A percentile compares a stretch with the other conserved stretches of the same genome.
phyloP scores from a whole-genome alignment of 2,329 filamentous ascomycete genomes.

The Colletotrichum abscissum region DNA sequence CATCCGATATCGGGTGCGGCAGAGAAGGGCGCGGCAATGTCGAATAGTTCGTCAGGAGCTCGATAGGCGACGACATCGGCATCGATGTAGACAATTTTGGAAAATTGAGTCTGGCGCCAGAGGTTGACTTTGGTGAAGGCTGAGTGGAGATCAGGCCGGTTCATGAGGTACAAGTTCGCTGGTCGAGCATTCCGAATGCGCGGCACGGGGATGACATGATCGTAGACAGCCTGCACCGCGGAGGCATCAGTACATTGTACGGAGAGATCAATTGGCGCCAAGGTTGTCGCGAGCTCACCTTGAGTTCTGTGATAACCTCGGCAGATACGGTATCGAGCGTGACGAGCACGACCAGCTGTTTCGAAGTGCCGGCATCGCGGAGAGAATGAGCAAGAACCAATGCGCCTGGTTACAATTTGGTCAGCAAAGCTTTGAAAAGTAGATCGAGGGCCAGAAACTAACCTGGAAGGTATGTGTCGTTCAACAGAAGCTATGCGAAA shows the following conservation, averaged over 20 bases:
- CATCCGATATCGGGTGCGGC: slow-evolving; percentile 95
- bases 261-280: not conserved
- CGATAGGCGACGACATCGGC: slow-evolving; percentile 92
- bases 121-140: slow-evolving; percentile 97
- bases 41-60: slow-evolving; percentile 93
- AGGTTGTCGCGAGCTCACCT: slow-evolving; percentile 59
- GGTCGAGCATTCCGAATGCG: slow-evolving; percentile 81
- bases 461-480: slow-evolving; percentile 94
- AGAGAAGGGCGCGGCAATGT: slow-evolving; percentile 67
- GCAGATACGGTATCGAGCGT: slow-evolving; percentile 82
- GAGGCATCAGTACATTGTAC: not conserved
- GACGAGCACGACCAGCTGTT: slow-evolving; percentile 86
- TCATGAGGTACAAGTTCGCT: slow-evolving; percentile 90
- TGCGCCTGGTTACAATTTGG: slow-evolving; percentile 71
- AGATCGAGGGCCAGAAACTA: slow-evolving; percentile 44
- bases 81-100: slow-evolving; percentile 94
- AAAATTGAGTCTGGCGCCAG: slow-evolving; percentile 91
- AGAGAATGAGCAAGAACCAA: slow-evolving; percentile 94
- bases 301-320: slow-evolving; percentile 81
- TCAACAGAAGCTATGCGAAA: slow-evolving; percentile 81
- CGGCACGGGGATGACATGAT: slow-evolving; percentile 87
- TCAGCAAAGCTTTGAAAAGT: slow-evolving; percentile 33
- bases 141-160: slow-evolving; percentile 87
- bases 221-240: slow-evolving; percentile 78
- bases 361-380: slow-evolving; percentile 87